A percentile compares a stretch with the other conserved stretches of the same genome.
Conservation (phyloP, 345 rosid species). For the Cardamine occulta region DNA sequence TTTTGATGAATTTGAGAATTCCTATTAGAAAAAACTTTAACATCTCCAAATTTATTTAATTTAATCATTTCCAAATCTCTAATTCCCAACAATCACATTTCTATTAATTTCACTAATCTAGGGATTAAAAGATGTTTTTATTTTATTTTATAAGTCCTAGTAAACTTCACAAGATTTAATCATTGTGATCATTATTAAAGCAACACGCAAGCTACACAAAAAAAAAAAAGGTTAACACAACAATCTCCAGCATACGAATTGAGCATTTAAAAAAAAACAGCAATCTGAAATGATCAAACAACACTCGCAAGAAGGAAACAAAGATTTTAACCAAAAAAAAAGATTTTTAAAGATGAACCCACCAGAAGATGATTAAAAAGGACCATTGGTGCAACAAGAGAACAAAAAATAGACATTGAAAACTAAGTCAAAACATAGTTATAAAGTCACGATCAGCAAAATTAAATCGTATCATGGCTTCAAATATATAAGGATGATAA, state of each 20-base stretch:
- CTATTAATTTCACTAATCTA: not conserved
- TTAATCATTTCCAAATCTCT: too few species aligned
- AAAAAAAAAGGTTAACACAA: not conserved
- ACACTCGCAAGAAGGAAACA: slow-evolving; percentile 10
- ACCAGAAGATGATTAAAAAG: not conserved
- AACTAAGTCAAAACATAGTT: slow-evolving; percentile 27
- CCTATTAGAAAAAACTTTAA: not conserved
- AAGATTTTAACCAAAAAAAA: too few species aligned
- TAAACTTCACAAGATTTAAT: not conserved
- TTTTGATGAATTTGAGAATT: not conserved
- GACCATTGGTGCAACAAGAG: slow-evolving; percentile 32
- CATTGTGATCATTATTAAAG: not conserved
- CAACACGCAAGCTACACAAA: not conserved
- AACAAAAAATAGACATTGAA: not conserved
- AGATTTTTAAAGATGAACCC: slow-evolving; percentile 4
- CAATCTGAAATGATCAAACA: not conserved
- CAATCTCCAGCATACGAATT: slow-evolving; percentile 12
- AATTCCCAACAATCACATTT: not conserved
- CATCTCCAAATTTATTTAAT: not conserved
- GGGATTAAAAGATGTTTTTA: not conserved
- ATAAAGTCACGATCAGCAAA: slow-evolving; percentile 18
- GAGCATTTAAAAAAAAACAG: not conserved
- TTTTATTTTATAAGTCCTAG: not conserved
- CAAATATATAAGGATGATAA: not conserved
- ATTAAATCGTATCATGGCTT: slow-evolving; percentile 1